Percentiles rank a stretch among this genome's conserved stretches.
Conservation (phyloP, 129 eudicot genomes). For the Flaveria brownii region DNA sequence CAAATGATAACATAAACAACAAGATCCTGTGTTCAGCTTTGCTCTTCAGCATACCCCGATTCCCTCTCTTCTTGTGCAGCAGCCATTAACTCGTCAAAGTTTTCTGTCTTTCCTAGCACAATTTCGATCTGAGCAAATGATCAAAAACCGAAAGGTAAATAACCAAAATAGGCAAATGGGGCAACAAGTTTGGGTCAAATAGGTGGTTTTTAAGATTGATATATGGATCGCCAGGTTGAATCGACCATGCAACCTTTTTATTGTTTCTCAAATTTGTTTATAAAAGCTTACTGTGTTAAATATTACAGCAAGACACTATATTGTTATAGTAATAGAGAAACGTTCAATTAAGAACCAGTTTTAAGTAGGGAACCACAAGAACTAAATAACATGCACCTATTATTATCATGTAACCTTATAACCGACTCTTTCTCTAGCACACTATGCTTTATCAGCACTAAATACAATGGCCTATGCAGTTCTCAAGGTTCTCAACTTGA, state of each 20-base stretch:
- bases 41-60: slow-evolving; percentile 43
- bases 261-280: neutral
- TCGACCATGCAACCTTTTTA: neutral
- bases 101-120: slow-evolving; percentile 51
- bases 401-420: neutral
- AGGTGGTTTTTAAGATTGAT: neutral
- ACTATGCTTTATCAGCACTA: neutral
- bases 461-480: neutral
- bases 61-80: slow-evolving; percentile 48
- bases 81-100: slow-evolving; percentile 58
- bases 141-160: neutral
- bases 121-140: slow-evolving; percentile 45
- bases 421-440: neutral
- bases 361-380: neutral
- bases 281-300: neutral
- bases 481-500: neutral
- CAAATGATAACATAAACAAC: neutral
- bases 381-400: too few species aligned
- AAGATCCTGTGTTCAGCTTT: slow-evolving; percentile 24
- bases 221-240: too few species aligned
- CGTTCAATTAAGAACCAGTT: neutral
- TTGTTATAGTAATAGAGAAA: neutral
- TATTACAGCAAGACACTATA: neutral
- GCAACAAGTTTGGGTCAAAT: neutral
- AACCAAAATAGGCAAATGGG: neutral